Evolutionary conservation across 768 basidiomycete genomes (phyloP).

Genomic region (Lyophyllum decastes): DNA sequence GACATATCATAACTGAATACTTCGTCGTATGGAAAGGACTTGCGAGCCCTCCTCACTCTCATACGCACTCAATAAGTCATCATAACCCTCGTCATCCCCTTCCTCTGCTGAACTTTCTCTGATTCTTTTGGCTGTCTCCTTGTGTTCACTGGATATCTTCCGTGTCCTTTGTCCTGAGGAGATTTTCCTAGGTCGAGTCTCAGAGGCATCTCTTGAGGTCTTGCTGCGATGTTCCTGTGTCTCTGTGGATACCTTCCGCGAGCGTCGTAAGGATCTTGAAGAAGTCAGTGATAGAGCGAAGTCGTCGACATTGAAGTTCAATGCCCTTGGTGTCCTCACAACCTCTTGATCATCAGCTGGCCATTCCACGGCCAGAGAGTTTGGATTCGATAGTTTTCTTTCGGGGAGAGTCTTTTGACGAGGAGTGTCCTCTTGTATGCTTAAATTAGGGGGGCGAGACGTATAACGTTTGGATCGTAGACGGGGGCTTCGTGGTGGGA

Average conservation of each 20-base stretch:
- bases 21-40: constrained; percentile 7
- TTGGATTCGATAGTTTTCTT: constrained; percentile 43
- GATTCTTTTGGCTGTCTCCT: constrained; percentile 34
- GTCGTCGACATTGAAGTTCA: constrained; percentile 43
- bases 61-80: constrained; percentile 77
- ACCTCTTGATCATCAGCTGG: constrained; percentile 49
- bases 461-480: constrained; percentile 55
- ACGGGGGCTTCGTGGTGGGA: constrained; percentile 41
- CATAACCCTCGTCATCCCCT: constrained; percentile 78
- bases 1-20: neutral
- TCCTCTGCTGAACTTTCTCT: constrained; percentile 73
- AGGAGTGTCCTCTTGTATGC: constrained; percentile 36
- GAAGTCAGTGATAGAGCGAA: constrained; percentile 29
- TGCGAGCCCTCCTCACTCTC: constrained; percentile 67
- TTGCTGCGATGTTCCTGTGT: constrained; percentile 31
- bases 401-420: constrained; percentile 25
- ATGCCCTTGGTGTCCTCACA: constrained; percentile 58
- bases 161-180: constrained; percentile 42
- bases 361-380: constrained; percentile 54
- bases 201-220: constrained; percentile 31
- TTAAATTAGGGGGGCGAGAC: constrained; percentile 48
- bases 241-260: constrained; percentile 44
- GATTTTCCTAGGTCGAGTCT: constrained; percentile 43
- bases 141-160: constrained; percentile 50
- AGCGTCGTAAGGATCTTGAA: constrained; percentile 30